Evolutionary conservation across 768 basidiomycete species (phyloP), one percentile per base, ranked within the genome.

Genomic region (Leccinum sublutescens): DNA sequence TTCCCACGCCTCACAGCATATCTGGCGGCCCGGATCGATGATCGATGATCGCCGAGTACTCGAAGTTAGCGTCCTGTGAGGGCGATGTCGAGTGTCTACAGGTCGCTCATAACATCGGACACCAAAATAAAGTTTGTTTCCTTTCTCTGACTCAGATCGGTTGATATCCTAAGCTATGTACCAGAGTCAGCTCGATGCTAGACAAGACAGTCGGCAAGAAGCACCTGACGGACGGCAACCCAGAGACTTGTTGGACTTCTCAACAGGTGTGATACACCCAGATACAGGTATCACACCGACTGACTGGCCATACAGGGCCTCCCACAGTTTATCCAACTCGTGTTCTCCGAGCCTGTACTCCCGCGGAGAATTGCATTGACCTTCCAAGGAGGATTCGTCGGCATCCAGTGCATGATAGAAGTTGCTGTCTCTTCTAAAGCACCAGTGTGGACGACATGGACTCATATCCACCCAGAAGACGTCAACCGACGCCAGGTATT

Each of bases 331-430:
- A 81, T 93, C 61, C 88, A 90, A 55, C 73, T 92, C 27, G 71
- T 72, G 3, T 93, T 93, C 64, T 52, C 66, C 10, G 60, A 58
- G 5, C 78, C 71, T 52, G 82, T 89, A n/a, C 64, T 80, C 36
- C 89, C 88, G 4, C 79, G 75, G 61, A 77, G 76, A 25, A 63
- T 92, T 17, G 76, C 75, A 19, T 61, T 92, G 62, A 91, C 87
- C 2, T 94, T 94, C 67, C 91, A 94, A 77, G 91, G 91, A 14
- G 91, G 91, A 2, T 93, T 94, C 69, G 92, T 88, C 0, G 91
- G 89, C 19, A 87, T 81, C 8, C 76, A 79, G 49, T 91, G 89
- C 68, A 66, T 75, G 2, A 66, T 92, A 9, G 75, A 81, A 48
- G 66, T 78, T 23, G 73, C 74, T 29, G 62, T 68, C 27, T 66